A percentile compares a stretch with the other conserved stretches of the same genome.
Conservation (phyloP, 768 basidiomycete species). For the Arthromyces matolae region DNA sequence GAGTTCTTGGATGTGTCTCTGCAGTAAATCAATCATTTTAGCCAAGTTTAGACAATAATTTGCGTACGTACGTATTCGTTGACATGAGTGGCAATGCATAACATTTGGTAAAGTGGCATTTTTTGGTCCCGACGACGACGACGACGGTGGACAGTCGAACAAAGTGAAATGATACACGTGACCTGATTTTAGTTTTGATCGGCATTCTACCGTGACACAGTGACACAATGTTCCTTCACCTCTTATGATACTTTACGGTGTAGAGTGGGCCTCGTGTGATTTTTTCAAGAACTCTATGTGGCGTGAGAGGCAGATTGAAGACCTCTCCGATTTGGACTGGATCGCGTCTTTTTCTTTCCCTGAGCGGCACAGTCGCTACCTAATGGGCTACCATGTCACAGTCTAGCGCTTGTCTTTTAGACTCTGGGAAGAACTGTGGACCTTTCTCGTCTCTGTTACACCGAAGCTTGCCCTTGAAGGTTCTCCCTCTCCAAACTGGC, state of each 20-base stretch:
- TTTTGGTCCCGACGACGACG: background rate
- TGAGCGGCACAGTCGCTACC: slow-evolving; percentile 18
- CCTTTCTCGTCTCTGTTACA: slow-evolving; percentile 1
- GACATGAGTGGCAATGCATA: slow-evolving; percentile 79
- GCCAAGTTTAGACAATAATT: background rate
- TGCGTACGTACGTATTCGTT: slow-evolving; percentile 58
- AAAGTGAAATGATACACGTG: too few relatives aligned
- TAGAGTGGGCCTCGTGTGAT: background rate
- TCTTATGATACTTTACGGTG: background rate
- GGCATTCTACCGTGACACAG: too few relatives aligned
- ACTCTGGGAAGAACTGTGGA: too few relatives aligned
- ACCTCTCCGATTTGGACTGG: slow-evolving; percentile 7
- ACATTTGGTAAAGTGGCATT: slow-evolving; percentile 89
- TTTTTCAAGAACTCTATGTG: slow-evolving; percentile 4
- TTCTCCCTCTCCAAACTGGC: slow-evolving; percentile 11
- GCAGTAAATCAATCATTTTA: slow-evolving; percentile 2
- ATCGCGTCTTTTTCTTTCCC: slow-evolving; percentile 19
- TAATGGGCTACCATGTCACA: slow-evolving; percentile 5
- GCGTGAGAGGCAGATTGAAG: slow-evolving; percentile 14
- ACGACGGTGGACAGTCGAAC: background rate
- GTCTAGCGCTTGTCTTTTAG: slow-evolving; percentile 7
- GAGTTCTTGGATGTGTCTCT: slow-evolving; percentile 75
- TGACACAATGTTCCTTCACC: too few relatives aligned
- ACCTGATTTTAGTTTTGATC: too few relatives aligned
- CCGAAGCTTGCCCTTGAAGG: slow-evolving; percentile 11